Evolutionary conservation across 2,329 filamentous ascomycete genomes (phyloP), one percentile per base, ranked within the genome.

Genomic region (Hypoxylon rubiginosum): DNA sequence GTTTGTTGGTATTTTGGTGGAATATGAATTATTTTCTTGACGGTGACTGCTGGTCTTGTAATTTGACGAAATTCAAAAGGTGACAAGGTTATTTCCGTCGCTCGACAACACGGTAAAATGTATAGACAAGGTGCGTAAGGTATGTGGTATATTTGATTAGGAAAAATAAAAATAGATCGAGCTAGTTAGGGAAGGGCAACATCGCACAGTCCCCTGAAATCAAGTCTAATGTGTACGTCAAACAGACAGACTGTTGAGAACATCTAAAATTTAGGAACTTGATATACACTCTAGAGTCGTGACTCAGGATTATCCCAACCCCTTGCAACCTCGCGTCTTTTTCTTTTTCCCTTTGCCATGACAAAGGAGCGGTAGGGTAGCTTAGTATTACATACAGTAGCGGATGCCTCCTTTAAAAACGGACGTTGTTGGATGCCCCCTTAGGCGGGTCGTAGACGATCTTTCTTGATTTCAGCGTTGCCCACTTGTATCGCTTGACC

Each of bases 401-500:
- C 39, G 58, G 59, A 60, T 57, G 46, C 24, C 56, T 50, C 46
- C 39, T 64, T 71, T 82, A 87, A 74, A 78, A 79, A 77, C 86
- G 85, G 72, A 81, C 76, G 57, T 75, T 75, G 76, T 82, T 82
- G 76, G 78, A 79, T 68, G 81, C 82, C 15, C 46, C 46, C 78
- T 85, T 84, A 59, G 93, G 93, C 70, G 93, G 92, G 79, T 90
- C 92, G 84, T 97, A 97, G 75, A 90, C 86, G 75, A 98, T 85
- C 91, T 98, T 97, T 79, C 96, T 91, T 76, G 94, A 92, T 91
- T 99, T 99, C 82, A 99, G 85, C 77, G 92, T 90, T 66, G 94
- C 88, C 96, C 96, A 99, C 90, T 98, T 99, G 91, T 99, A 99
- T 85, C 94, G 91, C 92, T 99, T 99, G 72, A 98, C 91, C 94